A percentile compares a stretch with the other conserved stretches of the same genome.
Conservation (phyloP, 1,139 yeast species). For the Yamadazyma blattariae region DNA sequence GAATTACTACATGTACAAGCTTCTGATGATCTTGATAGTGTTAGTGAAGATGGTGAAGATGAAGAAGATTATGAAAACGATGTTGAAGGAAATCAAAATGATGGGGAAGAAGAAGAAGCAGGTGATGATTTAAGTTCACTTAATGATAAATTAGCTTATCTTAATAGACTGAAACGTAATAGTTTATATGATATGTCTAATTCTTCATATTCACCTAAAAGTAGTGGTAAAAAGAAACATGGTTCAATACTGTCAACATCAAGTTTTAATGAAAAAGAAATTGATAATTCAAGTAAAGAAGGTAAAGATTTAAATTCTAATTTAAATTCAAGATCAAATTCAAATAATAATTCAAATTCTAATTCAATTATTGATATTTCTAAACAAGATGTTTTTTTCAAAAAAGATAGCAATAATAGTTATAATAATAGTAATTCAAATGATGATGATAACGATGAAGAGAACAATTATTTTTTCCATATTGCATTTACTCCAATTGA, state of each 20-base stretch:
- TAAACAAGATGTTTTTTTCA: too few species aligned
- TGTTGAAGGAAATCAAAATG: slow-evolving; percentile 13
- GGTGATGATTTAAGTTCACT: background rate
- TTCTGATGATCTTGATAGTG: slow-evolving; percentile 9
- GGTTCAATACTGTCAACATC: slow-evolving; percentile 13
- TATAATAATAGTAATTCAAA: too few species aligned
- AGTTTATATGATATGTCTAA: slow-evolving; percentile 7
- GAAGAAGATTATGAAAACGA: slow-evolving; percentile 19
- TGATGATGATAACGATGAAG: slow-evolving; percentile 9
- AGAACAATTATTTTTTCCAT: slow-evolving; percentile 38
- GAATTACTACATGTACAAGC: slow-evolving; percentile 32
- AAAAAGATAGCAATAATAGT: too few species aligned
- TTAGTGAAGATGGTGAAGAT: slow-evolving; percentile 18
- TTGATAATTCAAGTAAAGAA: slow-evolving; percentile 24
- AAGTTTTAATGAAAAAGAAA: slow-evolving; percentile 18
- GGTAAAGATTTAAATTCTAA: too few species aligned
- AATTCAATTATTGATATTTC: background rate
- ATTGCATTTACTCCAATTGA: slow-evolving; percentile 57
- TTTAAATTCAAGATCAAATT: too few species aligned
- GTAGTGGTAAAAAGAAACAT: slow-evolving; percentile 9
- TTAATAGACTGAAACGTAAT: slow-evolving; percentile 5
- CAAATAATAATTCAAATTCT: too few species aligned
- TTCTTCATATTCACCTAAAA: slow-evolving; percentile 3
- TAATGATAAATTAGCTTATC: slow-evolving; percentile 1
- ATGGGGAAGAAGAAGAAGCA: slow-evolving; percentile 11